These are phyloP conservation scores for Dioscorea alata DNA, from an alignment of 106 monocot species.

Conservation along the genomic window DNA sequence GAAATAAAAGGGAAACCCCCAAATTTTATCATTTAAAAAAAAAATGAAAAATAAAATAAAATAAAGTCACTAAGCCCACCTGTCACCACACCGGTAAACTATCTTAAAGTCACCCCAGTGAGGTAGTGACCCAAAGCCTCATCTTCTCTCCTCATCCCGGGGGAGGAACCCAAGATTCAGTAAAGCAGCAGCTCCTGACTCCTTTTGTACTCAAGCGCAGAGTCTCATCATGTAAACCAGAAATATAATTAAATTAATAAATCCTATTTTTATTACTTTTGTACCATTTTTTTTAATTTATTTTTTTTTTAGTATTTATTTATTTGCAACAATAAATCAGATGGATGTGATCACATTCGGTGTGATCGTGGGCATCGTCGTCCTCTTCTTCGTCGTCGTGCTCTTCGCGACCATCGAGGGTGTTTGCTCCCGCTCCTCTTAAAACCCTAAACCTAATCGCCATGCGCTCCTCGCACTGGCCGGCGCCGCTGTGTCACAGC, in stretches of 20 bases:
- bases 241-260: too few relatives aligned
- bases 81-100: too few relatives aligned
- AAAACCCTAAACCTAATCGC: slow-evolving; percentile 6
- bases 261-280: too few relatives aligned
- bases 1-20: too few relatives aligned
- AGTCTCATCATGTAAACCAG: too few relatives aligned
- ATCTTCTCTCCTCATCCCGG: too few relatives aligned
- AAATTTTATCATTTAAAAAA: too few relatives aligned
- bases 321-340: not conserved
- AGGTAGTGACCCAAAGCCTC: not conserved
- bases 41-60: too few relatives aligned
- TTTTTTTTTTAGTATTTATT: not conserved
- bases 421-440: slow-evolving; percentile 29
- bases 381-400: slow-evolving; percentile 57
- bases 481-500: not conserved
- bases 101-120: not conserved
- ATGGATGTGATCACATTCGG: slow-evolving; percentile 78
- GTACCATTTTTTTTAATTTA: not conserved
- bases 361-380: slow-evolving; percentile 44
- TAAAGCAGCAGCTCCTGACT: too few relatives aligned
- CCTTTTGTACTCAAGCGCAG: too few relatives aligned
- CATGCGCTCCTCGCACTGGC: slow-evolving; percentile 18
- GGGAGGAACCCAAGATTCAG: too few relatives aligned
- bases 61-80: too few relatives aligned
- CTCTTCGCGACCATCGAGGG: slow-evolving; percentile 53